A percentile compares a stretch with the other conserved stretches of the same genome.
Evolutionary conservation across 2,329 filamentous ascomycete species (phyloP).

Genomic region (Endoconidiophora polonica): DNA sequence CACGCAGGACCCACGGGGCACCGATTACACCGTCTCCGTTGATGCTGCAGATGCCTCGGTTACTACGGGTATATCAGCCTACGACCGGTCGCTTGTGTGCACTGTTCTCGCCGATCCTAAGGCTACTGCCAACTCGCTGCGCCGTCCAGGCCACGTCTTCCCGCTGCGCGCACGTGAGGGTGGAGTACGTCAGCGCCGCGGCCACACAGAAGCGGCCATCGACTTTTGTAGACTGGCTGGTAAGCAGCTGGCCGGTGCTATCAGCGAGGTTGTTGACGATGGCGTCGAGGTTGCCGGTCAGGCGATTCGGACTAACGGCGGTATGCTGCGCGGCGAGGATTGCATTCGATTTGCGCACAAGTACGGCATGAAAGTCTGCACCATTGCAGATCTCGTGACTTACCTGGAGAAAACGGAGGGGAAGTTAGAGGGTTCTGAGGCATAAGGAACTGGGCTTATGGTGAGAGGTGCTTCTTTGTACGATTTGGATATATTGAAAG

Average conservation of each 20-base stretch:
- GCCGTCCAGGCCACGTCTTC: constrained; percentile 78
- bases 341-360: constrained; percentile 75
- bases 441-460: constrained; percentile 5
- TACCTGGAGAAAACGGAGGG: constrained; percentile 66
- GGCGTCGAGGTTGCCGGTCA: constrained; percentile 55
- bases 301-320: constrained; percentile 48
- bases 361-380: constrained; percentile 86
- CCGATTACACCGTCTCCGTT: constrained; percentile 83
- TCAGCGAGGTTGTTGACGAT: constrained; percentile 83
- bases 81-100: constrained; percentile 72
- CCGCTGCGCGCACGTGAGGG: constrained; percentile 65
- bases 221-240: constrained; percentile 80
- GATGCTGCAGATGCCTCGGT: constrained; percentile 59
- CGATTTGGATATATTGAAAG: not conserved
- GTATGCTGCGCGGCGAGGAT: constrained; percentile 82
- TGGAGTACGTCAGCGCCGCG: constrained; percentile 61
- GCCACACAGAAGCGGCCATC: constrained; percentile 86
- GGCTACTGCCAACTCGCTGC: constrained; percentile 43
- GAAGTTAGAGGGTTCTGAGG: constrained; percentile 32
- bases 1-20: constrained; percentile 69
- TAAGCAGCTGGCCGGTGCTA: constrained; percentile 60
- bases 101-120: constrained; percentile 54
- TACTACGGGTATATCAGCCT: constrained; percentile 79
- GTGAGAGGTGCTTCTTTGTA: not conserved
- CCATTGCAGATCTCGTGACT: constrained; percentile 74